A percentile compares a stretch with the other conserved stretches of the same genome.
These are phyloP conservation scores for Leccinum boreale DNA, from an alignment of 768 basidiomycete genomes.

Conservation along the genomic window DNA sequence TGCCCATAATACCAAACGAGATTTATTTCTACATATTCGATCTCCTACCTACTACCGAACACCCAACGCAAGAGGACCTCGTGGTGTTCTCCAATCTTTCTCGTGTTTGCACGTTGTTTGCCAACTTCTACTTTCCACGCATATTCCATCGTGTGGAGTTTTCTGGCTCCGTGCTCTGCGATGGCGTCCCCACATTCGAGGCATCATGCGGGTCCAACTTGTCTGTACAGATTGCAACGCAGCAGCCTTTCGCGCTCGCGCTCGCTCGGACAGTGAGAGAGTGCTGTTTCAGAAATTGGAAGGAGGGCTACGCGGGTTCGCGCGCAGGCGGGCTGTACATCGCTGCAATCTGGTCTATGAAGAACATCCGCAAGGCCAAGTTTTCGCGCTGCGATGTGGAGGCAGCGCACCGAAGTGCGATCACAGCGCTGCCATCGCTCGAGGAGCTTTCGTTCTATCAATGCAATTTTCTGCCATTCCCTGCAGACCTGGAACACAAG, in stretches of 20 bases:
- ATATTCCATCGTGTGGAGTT: slow-evolving; percentile 35
- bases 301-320: not conserved
- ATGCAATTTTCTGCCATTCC: not conserved
- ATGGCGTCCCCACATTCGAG: not conserved
- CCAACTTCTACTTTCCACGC: slow-evolving; percentile 36
- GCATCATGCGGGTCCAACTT: not conserved
- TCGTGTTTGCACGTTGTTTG: slow-evolving; percentile 43
- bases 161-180: slow-evolving; percentile 11
- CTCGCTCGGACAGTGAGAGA: not conserved
- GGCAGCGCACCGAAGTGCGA: slow-evolving; percentile 11
- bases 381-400: slow-evolving; percentile 12
- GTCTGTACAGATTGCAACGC: not conserved
- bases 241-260: not conserved
- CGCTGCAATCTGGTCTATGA: slow-evolving; percentile 12
- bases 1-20: slow-evolving; percentile 41
- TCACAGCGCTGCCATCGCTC: slow-evolving; percentile 13
- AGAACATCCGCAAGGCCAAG: slow-evolving; percentile 10
- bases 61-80: slow-evolving; percentile 10
- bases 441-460: slow-evolving; percentile 10
- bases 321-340: not conserved
- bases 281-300: slow-evolving; percentile 5
- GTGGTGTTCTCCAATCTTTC: slow-evolving; percentile 28
- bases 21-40: slow-evolving; percentile 34
- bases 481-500: not conserved
- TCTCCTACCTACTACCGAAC: slow-evolving; percentile 18